Evolutionary conservation across 164 flowering plant species (phyloP).

Genomic region (Taxillus chinensis): DNA sequence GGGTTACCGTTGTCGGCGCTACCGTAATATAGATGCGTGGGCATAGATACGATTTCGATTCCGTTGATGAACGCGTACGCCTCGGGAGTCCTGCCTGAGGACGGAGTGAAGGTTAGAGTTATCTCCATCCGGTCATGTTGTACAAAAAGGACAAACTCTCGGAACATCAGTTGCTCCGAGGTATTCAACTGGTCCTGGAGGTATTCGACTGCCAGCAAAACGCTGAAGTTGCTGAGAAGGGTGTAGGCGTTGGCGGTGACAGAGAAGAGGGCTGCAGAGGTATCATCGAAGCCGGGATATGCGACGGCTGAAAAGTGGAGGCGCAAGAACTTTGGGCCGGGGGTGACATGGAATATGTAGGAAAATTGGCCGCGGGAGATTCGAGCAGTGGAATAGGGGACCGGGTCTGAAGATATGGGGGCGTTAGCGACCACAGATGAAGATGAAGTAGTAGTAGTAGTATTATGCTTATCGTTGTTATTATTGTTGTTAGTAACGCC

Average conservation of each 20-base stretch:
- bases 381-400: constrained; percentile 11
- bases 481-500: background rate
- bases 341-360: constrained; percentile 8
- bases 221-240: constrained; percentile 12
- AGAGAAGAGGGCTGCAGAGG: constrained; percentile 5
- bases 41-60: constrained; percentile 8
- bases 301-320: constrained; percentile 8
- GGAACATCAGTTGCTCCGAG: background rate
- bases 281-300: background rate
- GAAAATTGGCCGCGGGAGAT: constrained; percentile 9
- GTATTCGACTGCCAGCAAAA: background rate
- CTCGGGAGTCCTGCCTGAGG: background rate
- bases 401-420: background rate
- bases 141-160: constrained; percentile 4
- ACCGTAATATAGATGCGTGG: background rate
- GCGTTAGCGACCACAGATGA: background rate
- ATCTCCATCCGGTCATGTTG: background rate
- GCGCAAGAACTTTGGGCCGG: constrained; percentile 14
- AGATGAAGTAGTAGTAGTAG: background rate
- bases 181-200: no score
- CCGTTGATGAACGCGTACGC: constrained; percentile 12
- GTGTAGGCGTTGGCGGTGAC: constrained; percentile 11
- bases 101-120: constrained; percentile 2
- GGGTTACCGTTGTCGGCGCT: background rate
- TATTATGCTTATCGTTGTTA: no score